Evolutionary conservation across 1,284 basidiomycete genomes (phyloP).

Genomic region (Pyrrhoderma lamaoense): DNA sequence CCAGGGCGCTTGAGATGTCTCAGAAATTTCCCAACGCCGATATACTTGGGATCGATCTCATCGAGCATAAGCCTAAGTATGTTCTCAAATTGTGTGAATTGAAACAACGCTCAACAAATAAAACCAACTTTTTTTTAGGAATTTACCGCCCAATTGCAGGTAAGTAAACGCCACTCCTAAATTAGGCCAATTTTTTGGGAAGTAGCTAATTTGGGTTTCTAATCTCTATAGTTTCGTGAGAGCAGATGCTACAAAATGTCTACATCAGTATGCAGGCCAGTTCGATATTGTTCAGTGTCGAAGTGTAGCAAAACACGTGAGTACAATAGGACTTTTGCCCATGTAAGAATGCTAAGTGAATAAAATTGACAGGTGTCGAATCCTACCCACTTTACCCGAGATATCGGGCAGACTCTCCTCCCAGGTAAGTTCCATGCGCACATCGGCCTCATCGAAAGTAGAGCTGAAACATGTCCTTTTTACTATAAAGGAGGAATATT

Average conservation of each 20-base stretch:
- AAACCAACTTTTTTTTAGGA: background rate
- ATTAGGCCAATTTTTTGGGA: background rate
- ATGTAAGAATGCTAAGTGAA: background rate
- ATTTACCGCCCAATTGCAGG: conserved; percentile 15
- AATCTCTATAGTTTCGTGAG: conserved; percentile 9
- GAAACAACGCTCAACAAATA: background rate
- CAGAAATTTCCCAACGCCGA: conserved; percentile 15
- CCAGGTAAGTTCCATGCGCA: conserved; percentile 3
- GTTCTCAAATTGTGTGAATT: background rate
- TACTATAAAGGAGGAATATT: conserved; percentile 12
- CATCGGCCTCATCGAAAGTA: background rate
- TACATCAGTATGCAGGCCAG: conserved; percentile 9
- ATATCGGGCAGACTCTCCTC: conserved; percentile 8
- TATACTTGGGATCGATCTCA: conserved; percentile 16
- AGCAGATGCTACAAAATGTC: conserved; percentile 1
- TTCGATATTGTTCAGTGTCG: conserved; percentile 17
- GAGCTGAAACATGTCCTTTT: background rate
- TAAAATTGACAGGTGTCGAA: conserved; percentile 6
- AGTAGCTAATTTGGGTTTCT: background rate
- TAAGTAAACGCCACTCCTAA: background rate
- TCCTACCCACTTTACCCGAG: conserved; percentile 9
- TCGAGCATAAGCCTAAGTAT: conserved; percentile 14
- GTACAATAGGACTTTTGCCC: background rate
- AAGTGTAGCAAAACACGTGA: conserved; percentile 14
- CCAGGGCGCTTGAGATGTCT: conserved; percentile 18